Conservation (phyloP, 805 yeast genomes). For the Maudiozyma turicensis region DNA sequence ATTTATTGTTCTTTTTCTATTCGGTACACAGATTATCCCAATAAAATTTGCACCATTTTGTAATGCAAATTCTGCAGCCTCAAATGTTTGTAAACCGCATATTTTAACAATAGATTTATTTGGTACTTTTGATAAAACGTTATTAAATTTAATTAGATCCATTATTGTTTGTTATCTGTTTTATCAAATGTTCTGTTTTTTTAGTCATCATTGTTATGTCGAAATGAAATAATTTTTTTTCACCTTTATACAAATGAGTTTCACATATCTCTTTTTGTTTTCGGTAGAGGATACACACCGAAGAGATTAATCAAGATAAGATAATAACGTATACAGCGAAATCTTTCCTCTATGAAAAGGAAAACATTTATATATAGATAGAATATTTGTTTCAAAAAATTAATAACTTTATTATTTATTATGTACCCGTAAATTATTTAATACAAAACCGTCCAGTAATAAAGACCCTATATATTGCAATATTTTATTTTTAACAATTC, state of each 20-base stretch:
- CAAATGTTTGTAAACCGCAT: conserved; percentile 66
- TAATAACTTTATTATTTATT: neutral
- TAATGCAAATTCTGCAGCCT: conserved; percentile 65
- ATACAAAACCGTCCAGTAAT: neutral
- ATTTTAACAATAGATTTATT: conserved; percentile 51
- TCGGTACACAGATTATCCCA: conserved; percentile 85
- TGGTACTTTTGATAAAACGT: neutral
- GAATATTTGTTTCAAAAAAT: neutral
- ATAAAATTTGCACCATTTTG: conserved; percentile 63
- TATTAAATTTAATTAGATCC: neutral
- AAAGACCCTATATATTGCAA: neutral
- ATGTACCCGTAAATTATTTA: conserved; percentile 2
- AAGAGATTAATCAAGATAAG: too few species aligned
- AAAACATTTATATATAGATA: neutral
- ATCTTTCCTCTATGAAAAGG: too few species aligned
- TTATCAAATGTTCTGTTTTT: too few species aligned
- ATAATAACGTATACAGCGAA: too few species aligned
- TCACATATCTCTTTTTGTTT: too few species aligned
- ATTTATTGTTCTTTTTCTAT: conserved; percentile 60
- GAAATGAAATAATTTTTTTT: too few species aligned
- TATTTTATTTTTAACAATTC: neutral
- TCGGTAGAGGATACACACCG: too few species aligned
- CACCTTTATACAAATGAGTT: too few species aligned
- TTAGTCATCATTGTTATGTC: too few species aligned
- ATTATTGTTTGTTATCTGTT: neutral